Base-by-base conservation (phyloP, 2,329 filamentous ascomycete genomes). In the Arthrobotrys pseudoclavata region DNA sequence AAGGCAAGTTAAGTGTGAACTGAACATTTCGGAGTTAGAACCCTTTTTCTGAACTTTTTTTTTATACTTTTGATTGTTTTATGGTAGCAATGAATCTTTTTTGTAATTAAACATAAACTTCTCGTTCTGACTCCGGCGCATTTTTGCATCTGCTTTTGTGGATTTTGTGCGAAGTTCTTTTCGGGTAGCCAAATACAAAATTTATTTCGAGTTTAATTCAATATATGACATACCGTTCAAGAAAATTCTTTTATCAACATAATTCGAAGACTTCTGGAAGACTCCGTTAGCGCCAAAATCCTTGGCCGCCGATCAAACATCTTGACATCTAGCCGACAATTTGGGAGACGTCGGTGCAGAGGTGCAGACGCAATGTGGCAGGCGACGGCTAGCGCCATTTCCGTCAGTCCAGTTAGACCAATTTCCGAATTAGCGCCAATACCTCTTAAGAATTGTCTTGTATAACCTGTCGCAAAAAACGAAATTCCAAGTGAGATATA, bases 71-170 rank as follows among this genome's bases (percentile, higher is more conserved):
- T 37, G 42, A 64, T 52, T 15, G 9, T 50, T 52, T 69, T 22
- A 76, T 69, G 71, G 71, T 76, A 76, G 63, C 71, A 66, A 76
- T 61, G 71, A 66, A 42, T 66, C 53, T 48, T 66, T 37, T 31
- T 52, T 71, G 55, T 74, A 74, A 62, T 74, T 67, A 74, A 42
- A 67, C 57, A 52, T 66, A 74, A 74, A 67, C 42, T 62, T 68
- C 53, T 64, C 52, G 47, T 40, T 66, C 55, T 61, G 69, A 62
- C 52, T 67, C 62, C 62, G 61, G 55, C 55, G 55, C 55, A 50
- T 48, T 31, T 42, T 63, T 63, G 45, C n/a, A 50, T 63, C 45
- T 63, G 60, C 45, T 40, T 63, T 29, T 63, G 45, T 48, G 60
- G 60, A 50, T 48, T 48, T 31, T 31, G 45, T 34, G 45, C 34